Conservation (phyloP, 2,329 filamentous ascomycete genomes). For the Aspergillus fijiensis region DNA sequence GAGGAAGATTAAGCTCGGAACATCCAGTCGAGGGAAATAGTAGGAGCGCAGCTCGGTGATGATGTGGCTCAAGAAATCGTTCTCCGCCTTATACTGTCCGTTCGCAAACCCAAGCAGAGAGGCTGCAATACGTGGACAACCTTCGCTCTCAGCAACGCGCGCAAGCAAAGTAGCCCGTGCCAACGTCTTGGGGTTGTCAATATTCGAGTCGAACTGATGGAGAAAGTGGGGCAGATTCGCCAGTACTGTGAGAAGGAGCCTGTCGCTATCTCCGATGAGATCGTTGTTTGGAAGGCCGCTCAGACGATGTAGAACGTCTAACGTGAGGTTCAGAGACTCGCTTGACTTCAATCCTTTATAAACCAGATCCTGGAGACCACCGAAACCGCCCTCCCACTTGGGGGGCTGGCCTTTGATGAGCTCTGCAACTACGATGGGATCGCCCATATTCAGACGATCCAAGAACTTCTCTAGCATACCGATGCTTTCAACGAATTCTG, state of each 20-base stretch:
- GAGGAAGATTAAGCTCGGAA: slow-evolving; percentile 81
- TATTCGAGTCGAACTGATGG: slow-evolving; percentile 68
- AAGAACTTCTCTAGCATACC: slow-evolving; percentile 88
- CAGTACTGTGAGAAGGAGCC: slow-evolving; percentile 80
- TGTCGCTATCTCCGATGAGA: slow-evolving; percentile 77
- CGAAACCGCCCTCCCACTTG: slow-evolving; percentile 85
- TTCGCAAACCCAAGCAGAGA: slow-evolving; percentile 70
- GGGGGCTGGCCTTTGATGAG: slow-evolving; percentile 76
- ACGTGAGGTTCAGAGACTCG: slow-evolving; percentile 72
- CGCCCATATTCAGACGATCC: slow-evolving; percentile 76
- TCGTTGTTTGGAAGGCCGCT: slow-evolving; percentile 75
- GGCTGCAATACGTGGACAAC: slow-evolving; percentile 64
- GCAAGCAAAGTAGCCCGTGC: slow-evolving; percentile 69
- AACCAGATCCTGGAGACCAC: slow-evolving; percentile 79
- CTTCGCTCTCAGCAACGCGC: slow-evolving; percentile 70
- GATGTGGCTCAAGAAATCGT: slow-evolving; percentile 74
- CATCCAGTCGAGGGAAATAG: slow-evolving; percentile 80
- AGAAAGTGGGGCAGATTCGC: slow-evolving; percentile 90
- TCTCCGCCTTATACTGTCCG: slow-evolving; percentile 63
- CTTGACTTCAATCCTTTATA: slow-evolving; percentile 93
- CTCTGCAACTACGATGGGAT: slow-evolving; percentile 65
- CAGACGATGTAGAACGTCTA: slow-evolving; percentile 75
- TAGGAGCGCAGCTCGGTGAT: slow-evolving; percentile 71
- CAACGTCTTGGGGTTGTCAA: slow-evolving; percentile 56
- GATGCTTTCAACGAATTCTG: slow-evolving; percentile 87